Percentiles rank a stretch among this genome's conserved stretches.
Conservation (phyloP, 495 filamentous ascomycete species). For the Penicillium longicatenatum region DNA sequence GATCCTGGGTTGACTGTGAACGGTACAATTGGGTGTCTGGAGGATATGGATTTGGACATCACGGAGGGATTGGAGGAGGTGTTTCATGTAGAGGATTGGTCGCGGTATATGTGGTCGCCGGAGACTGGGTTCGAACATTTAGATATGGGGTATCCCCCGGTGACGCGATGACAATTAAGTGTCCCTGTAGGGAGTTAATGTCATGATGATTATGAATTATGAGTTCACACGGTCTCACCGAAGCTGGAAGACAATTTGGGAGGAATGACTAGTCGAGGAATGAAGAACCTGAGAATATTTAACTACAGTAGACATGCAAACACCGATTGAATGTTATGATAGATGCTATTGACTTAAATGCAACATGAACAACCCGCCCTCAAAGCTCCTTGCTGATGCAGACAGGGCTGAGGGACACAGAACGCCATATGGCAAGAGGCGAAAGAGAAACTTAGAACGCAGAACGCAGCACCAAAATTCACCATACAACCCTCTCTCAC, state of each 20-base stretch:
- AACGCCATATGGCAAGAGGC: slow-evolving; percentile 4
- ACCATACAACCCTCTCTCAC: background rate
- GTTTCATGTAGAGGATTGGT: slow-evolving; percentile 34
- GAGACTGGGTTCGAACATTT: slow-evolving; percentile 33
- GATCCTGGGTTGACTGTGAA: slow-evolving; percentile 25
- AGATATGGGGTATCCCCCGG: slow-evolving; percentile 23
- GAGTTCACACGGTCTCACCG: background rate
- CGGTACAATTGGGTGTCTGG: slow-evolving; percentile 19
- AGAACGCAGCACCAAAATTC: slow-evolving; percentile 9
- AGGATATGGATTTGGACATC: slow-evolving; percentile 30
- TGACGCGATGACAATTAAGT: slow-evolving; percentile 22
- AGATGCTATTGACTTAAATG: slow-evolving; percentile 1
- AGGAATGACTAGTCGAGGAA: background rate
- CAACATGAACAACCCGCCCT: slow-evolving; percentile 5
- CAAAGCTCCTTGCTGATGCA: slow-evolving; percentile 29
- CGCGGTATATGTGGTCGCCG: slow-evolving; percentile 34
- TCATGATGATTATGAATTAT: slow-evolving; percentile 11
- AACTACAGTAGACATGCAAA: background rate
- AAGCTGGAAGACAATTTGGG: background rate
- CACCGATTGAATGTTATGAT: background rate
- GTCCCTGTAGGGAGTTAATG: slow-evolving; percentile 8
- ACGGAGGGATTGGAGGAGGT: slow-evolving; percentile 23
- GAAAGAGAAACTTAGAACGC: slow-evolving; percentile 3
- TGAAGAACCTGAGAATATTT: background rate
- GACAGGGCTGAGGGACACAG: slow-evolving; percentile 18